Conservation (phyloP, 2,329 filamentous ascomycete genomes). For the Ophiostoma sp. region DNA sequence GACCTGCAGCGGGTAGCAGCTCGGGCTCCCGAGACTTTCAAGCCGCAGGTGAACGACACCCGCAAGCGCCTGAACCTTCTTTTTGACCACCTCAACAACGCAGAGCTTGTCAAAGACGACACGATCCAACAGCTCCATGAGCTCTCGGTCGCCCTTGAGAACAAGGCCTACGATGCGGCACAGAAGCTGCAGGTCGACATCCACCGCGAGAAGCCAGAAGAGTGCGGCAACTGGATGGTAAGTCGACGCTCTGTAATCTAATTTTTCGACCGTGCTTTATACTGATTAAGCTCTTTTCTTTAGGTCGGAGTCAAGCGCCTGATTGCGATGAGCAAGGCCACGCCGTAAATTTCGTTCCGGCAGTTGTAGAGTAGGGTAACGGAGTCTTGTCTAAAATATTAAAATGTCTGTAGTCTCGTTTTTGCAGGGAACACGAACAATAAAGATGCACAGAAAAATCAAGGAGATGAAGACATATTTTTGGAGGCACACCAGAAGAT, state of each 20-base stretch:
- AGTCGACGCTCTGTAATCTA: slow-evolving; percentile 37
- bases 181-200: slow-evolving; percentile 71
- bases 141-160: slow-evolving; percentile 65
- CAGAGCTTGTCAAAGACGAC: slow-evolving; percentile 79
- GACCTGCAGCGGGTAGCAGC: slow-evolving; percentile 89
- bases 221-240: slow-evolving; percentile 88
- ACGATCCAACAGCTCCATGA: slow-evolving; percentile 68
- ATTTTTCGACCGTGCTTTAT: not conserved
- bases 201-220: slow-evolving; percentile 72
- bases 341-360: slow-evolving; percentile 34
- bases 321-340: slow-evolving; percentile 75
- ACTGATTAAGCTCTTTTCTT: not conserved
- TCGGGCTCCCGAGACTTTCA: slow-evolving; percentile 82
- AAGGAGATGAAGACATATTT: not conserved
- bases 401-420: not conserved
- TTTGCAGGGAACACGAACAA: not conserved
- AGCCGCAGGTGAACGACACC: slow-evolving; percentile 86
- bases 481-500: not conserved
- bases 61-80: slow-evolving; percentile 89
- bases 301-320: slow-evolving; percentile 28
- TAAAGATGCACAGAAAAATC: not conserved
- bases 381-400: not conserved
- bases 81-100: slow-evolving; percentile 98
- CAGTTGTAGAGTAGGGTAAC: not conserved
- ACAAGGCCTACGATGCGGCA: slow-evolving; percentile 68